Conservation (phyloP, 176 grass and related monocot genomes). For the Bromus sterilis region DNA sequence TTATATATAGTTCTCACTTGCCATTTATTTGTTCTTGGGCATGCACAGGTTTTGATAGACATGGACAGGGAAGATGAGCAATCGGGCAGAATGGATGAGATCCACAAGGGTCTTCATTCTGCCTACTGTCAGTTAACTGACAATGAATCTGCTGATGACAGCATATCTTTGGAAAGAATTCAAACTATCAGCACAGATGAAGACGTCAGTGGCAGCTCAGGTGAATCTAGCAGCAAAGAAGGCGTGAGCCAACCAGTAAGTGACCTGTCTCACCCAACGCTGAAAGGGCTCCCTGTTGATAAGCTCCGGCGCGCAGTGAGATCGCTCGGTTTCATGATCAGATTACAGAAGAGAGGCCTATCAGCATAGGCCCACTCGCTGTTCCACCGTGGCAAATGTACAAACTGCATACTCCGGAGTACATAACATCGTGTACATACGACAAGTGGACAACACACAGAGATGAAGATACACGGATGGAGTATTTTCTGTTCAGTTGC, state of each 20-base stretch:
- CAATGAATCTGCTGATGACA: neutral
- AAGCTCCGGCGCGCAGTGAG: constrained; percentile 28
- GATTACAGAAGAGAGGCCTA: constrained; percentile 31
- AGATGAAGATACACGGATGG: neutral
- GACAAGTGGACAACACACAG: neutral
- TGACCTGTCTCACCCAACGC: constrained; percentile 44
- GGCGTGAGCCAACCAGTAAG: neutral
- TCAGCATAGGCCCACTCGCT: constrained; percentile 6
- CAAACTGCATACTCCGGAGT: constrained; percentile 4
- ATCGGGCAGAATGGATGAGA: constrained; percentile 46
- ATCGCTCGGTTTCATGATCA: constrained; percentile 31
- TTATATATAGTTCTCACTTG: neutral
- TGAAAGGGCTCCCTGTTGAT: constrained; percentile 35
- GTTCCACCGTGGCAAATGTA: neutral
- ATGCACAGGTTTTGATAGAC: constrained; percentile 67
- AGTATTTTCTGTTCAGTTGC: constrained; percentile 15
- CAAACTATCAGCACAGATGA: constrained; percentile 1
- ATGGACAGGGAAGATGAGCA: constrained; percentile 76
- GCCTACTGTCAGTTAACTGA: constrained; percentile 56
- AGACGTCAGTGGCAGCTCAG: neutral
- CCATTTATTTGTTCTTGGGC: neutral
- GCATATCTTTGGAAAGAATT: constrained; percentile 23
- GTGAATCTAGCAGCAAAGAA: constrained; percentile 26
- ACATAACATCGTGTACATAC: neutral
- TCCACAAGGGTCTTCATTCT: constrained; percentile 34